Evolutionary conservation across 345 rosid genomes (phyloP).

Genomic region (Excoecaria agallocha): DNA sequence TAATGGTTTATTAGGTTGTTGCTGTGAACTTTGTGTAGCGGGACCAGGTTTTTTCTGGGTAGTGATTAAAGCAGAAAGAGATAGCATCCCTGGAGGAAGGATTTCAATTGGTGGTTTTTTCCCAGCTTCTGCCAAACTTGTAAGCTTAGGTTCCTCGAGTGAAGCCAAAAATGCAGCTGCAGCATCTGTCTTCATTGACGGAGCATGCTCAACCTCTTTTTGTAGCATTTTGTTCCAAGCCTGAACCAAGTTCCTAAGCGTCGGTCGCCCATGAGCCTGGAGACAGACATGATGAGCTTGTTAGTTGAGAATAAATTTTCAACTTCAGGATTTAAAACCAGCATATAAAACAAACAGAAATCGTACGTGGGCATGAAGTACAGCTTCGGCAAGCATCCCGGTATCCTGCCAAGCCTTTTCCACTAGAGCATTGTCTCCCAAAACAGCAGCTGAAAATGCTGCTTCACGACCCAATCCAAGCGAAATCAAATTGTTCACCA

Average conservation of each 20-base stretch:
- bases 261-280: constrained; percentile 96
- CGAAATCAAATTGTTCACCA: constrained; percentile 81
- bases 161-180: constrained; percentile 90
- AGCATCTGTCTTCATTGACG: constrained; percentile 77
- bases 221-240: constrained; percentile 88
- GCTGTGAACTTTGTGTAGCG: constrained; percentile 44
- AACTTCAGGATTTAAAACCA: neutral
- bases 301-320: constrained; percentile 9
- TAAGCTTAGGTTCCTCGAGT: constrained; percentile 81
- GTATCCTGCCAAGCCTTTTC: constrained; percentile 99
- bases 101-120: constrained; percentile 85
- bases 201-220: constrained; percentile 75
- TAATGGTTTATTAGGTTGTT: constrained; percentile 55
- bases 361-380: constrained; percentile 95
- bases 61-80: constrained; percentile 67
- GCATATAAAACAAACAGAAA: constrained; percentile 2
- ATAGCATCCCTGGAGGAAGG: constrained; percentile 91
- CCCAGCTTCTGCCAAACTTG: constrained; percentile 81
- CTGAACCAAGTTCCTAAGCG: constrained; percentile 80
- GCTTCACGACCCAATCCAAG: constrained; percentile 93
- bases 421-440: constrained; percentile 97
- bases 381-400: constrained; percentile 99
- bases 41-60: constrained; percentile 65
- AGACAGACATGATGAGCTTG: constrained; percentile 18
- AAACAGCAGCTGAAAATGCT: constrained; percentile 88